phyloP scores from a whole-genome alignment of 2,329 filamentous ascomycete species.

The Aspergillus chevalieri region DNA sequence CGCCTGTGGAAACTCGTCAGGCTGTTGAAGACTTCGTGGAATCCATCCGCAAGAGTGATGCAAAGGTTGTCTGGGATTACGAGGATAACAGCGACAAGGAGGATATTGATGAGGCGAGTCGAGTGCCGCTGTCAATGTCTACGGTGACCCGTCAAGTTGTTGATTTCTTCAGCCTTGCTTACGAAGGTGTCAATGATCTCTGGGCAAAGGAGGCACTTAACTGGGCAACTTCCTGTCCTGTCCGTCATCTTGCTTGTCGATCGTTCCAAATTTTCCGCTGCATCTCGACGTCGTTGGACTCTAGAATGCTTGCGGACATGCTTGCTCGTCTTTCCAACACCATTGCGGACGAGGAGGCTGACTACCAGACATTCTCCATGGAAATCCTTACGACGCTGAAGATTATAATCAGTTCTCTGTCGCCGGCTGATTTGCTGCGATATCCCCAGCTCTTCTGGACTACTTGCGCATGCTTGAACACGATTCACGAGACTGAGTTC shows the following conservation, averaged over 20 bases:
- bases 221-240: conserved; percentile 95
- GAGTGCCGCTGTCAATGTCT: conserved; percentile 83
- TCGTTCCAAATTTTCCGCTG: conserved; percentile 97
- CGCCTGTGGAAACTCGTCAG: conserved; percentile 60
- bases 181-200: conserved; percentile 79
- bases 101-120: conserved; percentile 66
- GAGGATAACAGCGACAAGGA: conserved; percentile 79
- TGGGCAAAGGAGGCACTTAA: conserved; percentile 87
- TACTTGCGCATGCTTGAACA: conserved; percentile 90
- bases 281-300: conserved; percentile 82
- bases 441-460: conserved; percentile 98
- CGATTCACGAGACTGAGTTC: conserved; percentile 93
- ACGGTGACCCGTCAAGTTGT: conserved; percentile 75
- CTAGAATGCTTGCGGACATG: conserved; percentile 95
- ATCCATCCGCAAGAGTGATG: conserved; percentile 74
- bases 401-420: conserved; percentile 79
- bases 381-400: conserved; percentile 93
- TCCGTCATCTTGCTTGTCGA: conserved; percentile 87
- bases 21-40: conserved; percentile 85
- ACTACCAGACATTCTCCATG: conserved; percentile 96
- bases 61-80: conserved; percentile 85
- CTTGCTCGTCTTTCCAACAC: conserved; percentile 91
- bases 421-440: conserved; percentile 70
- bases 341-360: conserved; percentile 86
- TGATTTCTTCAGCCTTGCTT: conserved; percentile 75